Base-by-base conservation (phyloP, 2,329 filamentous ascomycete genomes). In the Nemania sp. region DNA sequence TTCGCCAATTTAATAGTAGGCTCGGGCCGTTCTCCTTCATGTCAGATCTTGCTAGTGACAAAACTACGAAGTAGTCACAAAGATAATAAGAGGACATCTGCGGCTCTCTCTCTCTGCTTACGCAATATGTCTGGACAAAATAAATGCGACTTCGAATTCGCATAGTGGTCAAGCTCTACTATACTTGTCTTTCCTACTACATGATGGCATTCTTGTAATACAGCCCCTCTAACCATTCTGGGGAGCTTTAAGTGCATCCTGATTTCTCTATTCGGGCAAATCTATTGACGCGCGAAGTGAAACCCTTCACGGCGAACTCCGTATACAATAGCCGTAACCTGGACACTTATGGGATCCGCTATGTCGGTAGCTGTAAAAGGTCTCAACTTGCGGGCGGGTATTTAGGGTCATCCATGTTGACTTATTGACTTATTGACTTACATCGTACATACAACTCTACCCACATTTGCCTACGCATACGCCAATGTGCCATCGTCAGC, bases 291-390 rank as follows among this genome's bases (percentile, higher is more conserved):
- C 19, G 6, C 34, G 17, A n/a, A 20, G 33, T 40, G 33, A 42
- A 26, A 45, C 30, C 19, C 43, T 6, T 45, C 12, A 20, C 41
- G 24, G 37, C 42, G 31, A 26, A 6, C 37, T 39, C 14, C 28
- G 37, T 26, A 40, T 44, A 26, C 34, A 26, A 48, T 36, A 26
- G 37, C 26, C 34, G 41, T 30, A 6, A 17, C 28, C 17, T 33
- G 28, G 36, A 22, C 19, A 36, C n/a, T 39, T 23, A 15, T 33
- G 40, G 28, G 61, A 61, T 59, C 64, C 64, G 63, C 59, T 59
- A 62, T 54, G 52, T 59, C 59, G 64, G 64, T 65, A 65, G 60
- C 62, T 61, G 49, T 30, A 24, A 26, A 41, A 23, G 42, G 19
- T 24, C 24, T 52, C 41, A 34, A 45, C 47, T 37, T 52, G 59